Percentiles rank a stretch among this genome's conserved stretches.
Conservation (phyloP, 1,139 yeast genomes). For the Sugiyamaella novakii region DNA sequence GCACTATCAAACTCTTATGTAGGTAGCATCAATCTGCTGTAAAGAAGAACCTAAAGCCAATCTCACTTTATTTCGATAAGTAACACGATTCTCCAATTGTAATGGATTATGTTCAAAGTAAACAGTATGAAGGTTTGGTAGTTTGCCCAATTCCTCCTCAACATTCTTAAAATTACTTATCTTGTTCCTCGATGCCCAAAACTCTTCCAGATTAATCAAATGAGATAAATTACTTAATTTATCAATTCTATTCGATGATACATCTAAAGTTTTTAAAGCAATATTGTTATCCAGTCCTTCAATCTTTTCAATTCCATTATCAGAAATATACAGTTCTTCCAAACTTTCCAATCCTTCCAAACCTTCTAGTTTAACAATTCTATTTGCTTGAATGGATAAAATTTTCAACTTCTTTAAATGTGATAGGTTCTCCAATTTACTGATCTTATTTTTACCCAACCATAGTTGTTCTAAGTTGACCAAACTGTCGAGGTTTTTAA, state of each 20-base stretch:
- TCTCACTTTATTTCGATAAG: constrained; percentile 80
- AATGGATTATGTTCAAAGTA: constrained; percentile 96
- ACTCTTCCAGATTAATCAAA: constrained; percentile 71
- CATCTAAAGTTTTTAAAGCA: constrained; percentile 74
- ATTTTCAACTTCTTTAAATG: constrained; percentile 67
- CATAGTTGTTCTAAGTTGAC: constrained; percentile 72
- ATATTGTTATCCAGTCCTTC: constrained; percentile 75
- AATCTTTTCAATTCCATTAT: constrained; percentile 73
- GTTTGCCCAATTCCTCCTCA: constrained; percentile 60
- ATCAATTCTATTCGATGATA: constrained; percentile 71
- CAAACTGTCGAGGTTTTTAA: constrained; percentile 59
- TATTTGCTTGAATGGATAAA: constrained; percentile 86
- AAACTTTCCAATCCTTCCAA: constrained; percentile 68
- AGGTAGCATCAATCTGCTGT: constrained; percentile 89
- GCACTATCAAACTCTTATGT: too few relatives aligned
- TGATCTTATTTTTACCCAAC: constrained; percentile 88
- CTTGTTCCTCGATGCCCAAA: constrained; percentile 88
- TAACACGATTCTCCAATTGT: constrained; percentile 69
- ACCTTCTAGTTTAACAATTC: constrained; percentile 78
- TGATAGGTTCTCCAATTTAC: constrained; percentile 62
- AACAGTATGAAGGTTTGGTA: constrained; percentile 77
- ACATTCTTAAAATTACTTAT: constrained; percentile 70
- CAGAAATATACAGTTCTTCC: constrained; percentile 87
- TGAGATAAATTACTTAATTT: constrained; percentile 67
- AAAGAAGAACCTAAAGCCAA: constrained; percentile 74